Evolutionary conservation across 73 alveolate genomes (phyloP).

Genomic region (Paramecium octaurelia): DNA sequence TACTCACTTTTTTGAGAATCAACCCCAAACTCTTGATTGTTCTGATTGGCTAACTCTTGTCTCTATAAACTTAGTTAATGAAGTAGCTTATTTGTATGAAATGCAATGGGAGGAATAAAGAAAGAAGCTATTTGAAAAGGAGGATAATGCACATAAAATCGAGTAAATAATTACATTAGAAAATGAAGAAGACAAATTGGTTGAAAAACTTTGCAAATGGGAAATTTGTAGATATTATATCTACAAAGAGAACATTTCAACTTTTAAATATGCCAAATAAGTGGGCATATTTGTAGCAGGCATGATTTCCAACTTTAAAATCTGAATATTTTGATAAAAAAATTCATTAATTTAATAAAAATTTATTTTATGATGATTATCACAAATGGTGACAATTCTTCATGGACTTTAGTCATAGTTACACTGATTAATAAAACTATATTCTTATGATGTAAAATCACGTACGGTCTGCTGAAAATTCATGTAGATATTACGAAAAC

Average conservation of each 20-base stretch:
- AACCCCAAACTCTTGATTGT: not conserved
- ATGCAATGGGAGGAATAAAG: conserved; percentile 9
- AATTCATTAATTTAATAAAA: conserved; percentile 17
- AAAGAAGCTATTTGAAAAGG: not conserved
- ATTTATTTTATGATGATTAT: not conserved
- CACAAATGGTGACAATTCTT: conserved; percentile 28
- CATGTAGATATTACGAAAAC: conserved; percentile 32
- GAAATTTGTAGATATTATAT: not conserved
- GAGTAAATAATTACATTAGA: not conserved
- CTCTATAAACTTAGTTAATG: not conserved
- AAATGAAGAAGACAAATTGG: not conserved
- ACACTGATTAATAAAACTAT: conserved; percentile 13
- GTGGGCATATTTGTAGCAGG: not conserved
- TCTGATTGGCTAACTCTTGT: conserved; percentile 24
- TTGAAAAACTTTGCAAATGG: not conserved
- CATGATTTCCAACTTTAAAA: not conserved
- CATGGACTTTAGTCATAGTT: conserved; percentile 48
- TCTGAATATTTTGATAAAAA: not conserved
- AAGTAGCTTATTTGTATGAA: not conserved
- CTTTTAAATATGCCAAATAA: conserved; percentile 5
- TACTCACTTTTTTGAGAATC: not conserved
- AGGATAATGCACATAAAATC: not conserved
- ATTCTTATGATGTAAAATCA: conserved; percentile 45
- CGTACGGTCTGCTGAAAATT: conserved; percentile 53
- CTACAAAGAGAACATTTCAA: not conserved